phyloP scores from a whole-genome alignment of 805 yeast genomes.

The Candida sonorensis region DNA sequence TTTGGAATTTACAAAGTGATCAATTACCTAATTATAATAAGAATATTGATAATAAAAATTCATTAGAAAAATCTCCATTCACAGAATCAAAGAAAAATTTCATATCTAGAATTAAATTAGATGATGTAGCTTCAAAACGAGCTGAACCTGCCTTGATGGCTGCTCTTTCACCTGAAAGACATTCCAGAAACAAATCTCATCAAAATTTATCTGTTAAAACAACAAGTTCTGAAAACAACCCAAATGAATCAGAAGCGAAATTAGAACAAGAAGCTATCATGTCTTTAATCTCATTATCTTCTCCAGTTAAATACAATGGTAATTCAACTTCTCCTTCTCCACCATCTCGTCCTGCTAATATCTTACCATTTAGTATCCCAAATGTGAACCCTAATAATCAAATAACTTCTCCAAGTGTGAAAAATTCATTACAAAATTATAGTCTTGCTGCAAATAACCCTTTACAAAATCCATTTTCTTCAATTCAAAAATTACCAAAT shows the following conservation, averaged over 20 bases:
- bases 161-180: constrained; percentile 18
- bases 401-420: too few species aligned
- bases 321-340: constrained; percentile 15
- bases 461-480: constrained; percentile 1
- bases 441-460: not conserved
- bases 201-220: constrained; percentile 12
- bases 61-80: constrained; percentile 1
- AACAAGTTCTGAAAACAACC: too few species aligned
- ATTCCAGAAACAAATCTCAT: too few species aligned
- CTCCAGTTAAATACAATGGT: constrained; percentile 37
- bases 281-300: constrained; percentile 48
- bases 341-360: constrained; percentile 6
- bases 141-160: constrained; percentile 19
- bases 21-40: constrained; percentile 13
- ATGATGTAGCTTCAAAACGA: constrained; percentile 22
- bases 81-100: constrained; percentile 7
- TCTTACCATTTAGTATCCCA: too few species aligned
- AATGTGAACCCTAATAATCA: too few species aligned
- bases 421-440: too few species aligned
- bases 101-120: constrained; percentile 18
- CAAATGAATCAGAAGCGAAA: constrained; percentile 17
- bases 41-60: constrained; percentile 1
- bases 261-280: constrained; percentile 50
- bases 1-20: constrained; percentile 23
- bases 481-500: not conserved